Conservation (phyloP, 768 basidiomycete genomes). For the Boletus edulis region DNA sequence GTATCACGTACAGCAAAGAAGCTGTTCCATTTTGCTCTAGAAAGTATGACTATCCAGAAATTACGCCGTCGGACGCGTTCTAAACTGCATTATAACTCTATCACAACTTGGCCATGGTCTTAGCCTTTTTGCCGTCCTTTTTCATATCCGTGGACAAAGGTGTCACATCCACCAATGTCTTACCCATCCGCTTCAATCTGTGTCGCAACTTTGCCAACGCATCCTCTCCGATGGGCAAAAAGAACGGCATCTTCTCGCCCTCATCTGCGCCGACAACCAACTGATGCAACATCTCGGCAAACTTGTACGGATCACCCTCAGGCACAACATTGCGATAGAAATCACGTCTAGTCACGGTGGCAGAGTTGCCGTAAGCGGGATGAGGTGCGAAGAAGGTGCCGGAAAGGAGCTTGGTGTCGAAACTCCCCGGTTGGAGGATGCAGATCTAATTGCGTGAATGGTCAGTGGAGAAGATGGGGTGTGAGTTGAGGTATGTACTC, state of each 20-base stretch:
- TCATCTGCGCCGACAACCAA: neutral
- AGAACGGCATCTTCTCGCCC: slow-evolving; percentile 2
- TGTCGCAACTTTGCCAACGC: slow-evolving; percentile 1
- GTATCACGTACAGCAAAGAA: too few species aligned
- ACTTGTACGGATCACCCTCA: slow-evolving; percentile 15
- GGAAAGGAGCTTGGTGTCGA: slow-evolving; percentile 10
- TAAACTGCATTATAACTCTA: neutral
- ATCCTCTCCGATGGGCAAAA: slow-evolving; percentile 14
- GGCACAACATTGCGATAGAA: neutral
- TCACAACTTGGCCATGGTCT: neutral
- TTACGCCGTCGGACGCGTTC: too few species aligned
- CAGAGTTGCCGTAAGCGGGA: slow-evolving; percentile 7
- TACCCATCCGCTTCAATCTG: neutral
- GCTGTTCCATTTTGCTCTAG: too few species aligned
- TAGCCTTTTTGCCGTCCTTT: neutral
- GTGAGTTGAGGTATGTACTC: neutral
- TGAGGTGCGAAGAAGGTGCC: slow-evolving; percentile 1
- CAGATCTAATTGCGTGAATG: slow-evolving; percentile 6
- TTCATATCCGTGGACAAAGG: slow-evolving; percentile 12
- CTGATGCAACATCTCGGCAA: slow-evolving; percentile 1
- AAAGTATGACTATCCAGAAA: too few species aligned
- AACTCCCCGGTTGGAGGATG: slow-evolving; percentile 18
- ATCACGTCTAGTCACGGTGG: neutral
- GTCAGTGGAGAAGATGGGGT: neutral
- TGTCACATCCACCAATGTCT: neutral